Base-by-base conservation (phyloP, 2,329 filamentous ascomycete species). In the Monosporascus sp. region DNA sequence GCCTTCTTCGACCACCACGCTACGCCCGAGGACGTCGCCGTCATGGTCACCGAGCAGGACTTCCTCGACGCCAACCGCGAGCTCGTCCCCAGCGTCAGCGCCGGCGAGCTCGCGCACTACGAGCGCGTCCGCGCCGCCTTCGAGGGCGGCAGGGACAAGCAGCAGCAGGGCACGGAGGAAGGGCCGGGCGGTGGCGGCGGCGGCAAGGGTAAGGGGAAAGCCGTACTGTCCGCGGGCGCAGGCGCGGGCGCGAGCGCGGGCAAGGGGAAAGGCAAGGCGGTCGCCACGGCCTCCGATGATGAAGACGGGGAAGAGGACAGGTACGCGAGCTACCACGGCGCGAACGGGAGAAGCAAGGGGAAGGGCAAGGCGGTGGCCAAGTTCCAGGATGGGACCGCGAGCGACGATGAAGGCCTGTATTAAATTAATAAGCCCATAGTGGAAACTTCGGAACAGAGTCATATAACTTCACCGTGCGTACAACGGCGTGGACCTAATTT, bases 1-100 rank as follows among this genome's bases (percentile, higher is more conserved):
- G 92, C 94, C 72, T 99, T 92, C 74, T 99, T 99, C 68, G 94
- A 99, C 67, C 93, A 97, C 72, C 78, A 89, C 60, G 91, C 93
- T 16, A 89, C 83, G 0, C 79, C 86, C 11, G 88, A 89, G 47
- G 94, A 99, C 66, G 84, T 93, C 1, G 82, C 87, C 26, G 93
- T 99, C 59, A 85, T 89, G 73, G 94, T 99, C 27, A 88, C 84
- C 1, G 93, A 97, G 70, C 81, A 88, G 48, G 94, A 99, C 70
- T 99, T 99, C 66, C 68, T 87, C 22, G 82, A 82, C 26, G 94
- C 94, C 1, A 85, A 93, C 64, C 76, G 76, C 44, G 94, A 97
- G 72, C 79, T 99, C 41, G 86, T 97, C n/a, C 92, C 92, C 17
- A 92, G 87, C 73, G 94, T 99, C 50, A 96, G 91, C 65, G 86